Evolutionary conservation across 2,329 filamentous ascomycete genomes (phyloP).

Genomic region (Didymella pinodella): DNA sequence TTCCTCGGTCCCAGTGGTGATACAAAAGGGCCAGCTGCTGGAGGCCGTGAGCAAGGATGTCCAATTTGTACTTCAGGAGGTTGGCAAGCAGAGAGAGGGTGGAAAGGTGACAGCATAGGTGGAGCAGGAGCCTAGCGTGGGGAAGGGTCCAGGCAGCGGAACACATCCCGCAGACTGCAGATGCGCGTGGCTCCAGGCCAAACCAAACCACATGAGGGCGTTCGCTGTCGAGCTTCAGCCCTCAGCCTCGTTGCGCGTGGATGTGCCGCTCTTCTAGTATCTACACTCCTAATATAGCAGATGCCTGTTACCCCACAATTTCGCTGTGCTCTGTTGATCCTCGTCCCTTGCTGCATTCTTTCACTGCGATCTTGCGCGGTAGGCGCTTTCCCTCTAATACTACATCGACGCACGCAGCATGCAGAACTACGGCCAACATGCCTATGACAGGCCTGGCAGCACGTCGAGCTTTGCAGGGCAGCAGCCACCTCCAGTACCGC

Average conservation of each 20-base stretch:
- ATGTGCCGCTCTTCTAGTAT: slow-evolving; percentile 28
- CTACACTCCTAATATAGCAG: slow-evolving; percentile 29
- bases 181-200: slow-evolving; percentile 12
- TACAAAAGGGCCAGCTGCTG: slow-evolving; percentile 61
- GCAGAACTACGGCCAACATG: slow-evolving; percentile 46
- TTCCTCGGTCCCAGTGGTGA: slow-evolving; percentile 65
- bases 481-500: slow-evolving; percentile 34
- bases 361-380: slow-evolving; percentile 14
- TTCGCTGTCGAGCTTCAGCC: slow-evolving; percentile 30
- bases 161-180: slow-evolving; percentile 7
- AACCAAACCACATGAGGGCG: slow-evolving; percentile 21
- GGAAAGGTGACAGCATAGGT: not conserved
- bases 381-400: slow-evolving; percentile 16
- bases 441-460: slow-evolving; percentile 45
- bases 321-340: slow-evolving; percentile 20
- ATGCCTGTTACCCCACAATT: slow-evolving; percentile 13
- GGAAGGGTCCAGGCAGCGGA: slow-evolving; percentile 5
- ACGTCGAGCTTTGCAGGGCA: slow-evolving; percentile 41
- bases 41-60: slow-evolving; percentile 47
- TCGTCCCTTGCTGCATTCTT: slow-evolving; percentile 21
- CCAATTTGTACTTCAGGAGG: slow-evolving; percentile 51
- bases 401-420: slow-evolving; percentile 35
- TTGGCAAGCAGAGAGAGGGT: slow-evolving; percentile 18
- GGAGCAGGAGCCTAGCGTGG: slow-evolving; percentile 2
- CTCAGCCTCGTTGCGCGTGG: slow-evolving; percentile 40